Evolutionary conservation across 2,329 filamentous ascomycete genomes (phyloP).

Genomic region (Cytospora paraplurivora): DNA sequence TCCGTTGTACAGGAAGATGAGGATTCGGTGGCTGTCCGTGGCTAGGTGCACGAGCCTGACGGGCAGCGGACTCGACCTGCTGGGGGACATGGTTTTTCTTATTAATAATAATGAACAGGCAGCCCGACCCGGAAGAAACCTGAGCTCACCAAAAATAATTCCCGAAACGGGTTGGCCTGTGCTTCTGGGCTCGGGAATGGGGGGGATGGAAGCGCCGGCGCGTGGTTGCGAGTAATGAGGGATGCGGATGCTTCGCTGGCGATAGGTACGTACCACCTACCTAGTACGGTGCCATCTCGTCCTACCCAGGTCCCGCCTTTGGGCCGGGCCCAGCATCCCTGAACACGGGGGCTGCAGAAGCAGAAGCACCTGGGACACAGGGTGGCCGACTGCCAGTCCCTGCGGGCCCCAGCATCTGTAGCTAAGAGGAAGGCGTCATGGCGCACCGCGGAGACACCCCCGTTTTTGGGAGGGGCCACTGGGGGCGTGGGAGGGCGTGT

Average conservation of each 20-base stretch:
- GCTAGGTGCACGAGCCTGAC: slow-evolving; percentile 11
- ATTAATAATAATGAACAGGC: neutral
- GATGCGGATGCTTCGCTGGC: neutral
- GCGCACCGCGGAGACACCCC: slow-evolving; percentile 26
- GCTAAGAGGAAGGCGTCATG: slow-evolving; percentile 29
- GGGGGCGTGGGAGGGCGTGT: slow-evolving; percentile 6
- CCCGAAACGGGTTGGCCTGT: slow-evolving; percentile 21
- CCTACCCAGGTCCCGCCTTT: slow-evolving; percentile 18
- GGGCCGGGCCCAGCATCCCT: slow-evolving; percentile 24
- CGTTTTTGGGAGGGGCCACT: slow-evolving; percentile 27
- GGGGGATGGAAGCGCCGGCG: slow-evolving; percentile 6
- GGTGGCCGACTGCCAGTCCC: slow-evolving; percentile 22
- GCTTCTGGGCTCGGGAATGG: slow-evolving; percentile 10
- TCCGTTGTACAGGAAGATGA: slow-evolving; percentile 11
- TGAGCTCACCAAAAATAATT: slow-evolving; percentile 13
- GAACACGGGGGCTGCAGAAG: slow-evolving; percentile 22
- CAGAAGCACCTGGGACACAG: slow-evolving; percentile 9
- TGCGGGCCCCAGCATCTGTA: slow-evolving; percentile 29
- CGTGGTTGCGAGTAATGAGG: slow-evolving; percentile 25
- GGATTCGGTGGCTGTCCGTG: slow-evolving; percentile 26
- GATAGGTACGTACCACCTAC: neutral
- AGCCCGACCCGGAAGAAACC: slow-evolving; percentile 13
- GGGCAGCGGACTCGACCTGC: slow-evolving; percentile 21
- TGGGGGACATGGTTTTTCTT: slow-evolving; percentile 11
- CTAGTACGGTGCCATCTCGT: slow-evolving; percentile 10